Conservation (phyloP, 1,284 basidiomycete genomes). For the Heliocybe sulcata region DNA sequence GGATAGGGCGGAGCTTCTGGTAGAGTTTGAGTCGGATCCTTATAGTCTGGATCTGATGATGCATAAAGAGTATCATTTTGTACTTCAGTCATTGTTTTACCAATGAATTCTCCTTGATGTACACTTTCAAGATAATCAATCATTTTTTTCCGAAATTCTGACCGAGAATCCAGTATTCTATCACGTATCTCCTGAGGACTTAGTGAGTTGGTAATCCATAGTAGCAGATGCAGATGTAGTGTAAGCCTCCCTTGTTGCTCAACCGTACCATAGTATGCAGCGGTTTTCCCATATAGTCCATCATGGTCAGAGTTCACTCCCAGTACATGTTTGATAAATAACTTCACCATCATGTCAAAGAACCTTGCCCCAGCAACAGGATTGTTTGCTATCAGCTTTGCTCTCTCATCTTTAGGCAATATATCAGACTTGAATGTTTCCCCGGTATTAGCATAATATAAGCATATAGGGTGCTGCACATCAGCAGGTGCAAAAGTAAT, state of each 20-base stretch:
- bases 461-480: conserved; percentile 19
- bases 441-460: conserved; percentile 21
- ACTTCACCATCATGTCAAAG: conserved; percentile 19
- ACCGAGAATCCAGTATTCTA: conserved; percentile 10
- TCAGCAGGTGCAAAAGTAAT: conserved; percentile 29
- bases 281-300: conserved; percentile 23
- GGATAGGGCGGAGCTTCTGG: background rate
- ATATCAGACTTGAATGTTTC: conserved; percentile 11
- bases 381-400: conserved; percentile 8
- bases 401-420: background rate
- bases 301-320: conserved; percentile 14
- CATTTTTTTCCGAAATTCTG: background rate
- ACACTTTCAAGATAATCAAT: background rate
- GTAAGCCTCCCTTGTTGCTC: conserved; percentile 28
- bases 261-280: conserved; percentile 27
- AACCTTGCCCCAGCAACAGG: conserved; percentile 1
- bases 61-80: conserved; percentile 1
- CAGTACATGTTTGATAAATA: conserved; percentile 23
- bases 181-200: conserved; percentile 23
- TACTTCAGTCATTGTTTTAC: background rate
- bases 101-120: conserved; percentile 4
- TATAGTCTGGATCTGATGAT: conserved; percentile 4
- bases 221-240: conserved; percentile 24
- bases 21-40: background rate
- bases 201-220: conserved; percentile 20